These are phyloP conservation scores for Euphorbia peplus DNA, from an alignment of 345 rosid genomes.

Conservation along the genomic window DNA sequence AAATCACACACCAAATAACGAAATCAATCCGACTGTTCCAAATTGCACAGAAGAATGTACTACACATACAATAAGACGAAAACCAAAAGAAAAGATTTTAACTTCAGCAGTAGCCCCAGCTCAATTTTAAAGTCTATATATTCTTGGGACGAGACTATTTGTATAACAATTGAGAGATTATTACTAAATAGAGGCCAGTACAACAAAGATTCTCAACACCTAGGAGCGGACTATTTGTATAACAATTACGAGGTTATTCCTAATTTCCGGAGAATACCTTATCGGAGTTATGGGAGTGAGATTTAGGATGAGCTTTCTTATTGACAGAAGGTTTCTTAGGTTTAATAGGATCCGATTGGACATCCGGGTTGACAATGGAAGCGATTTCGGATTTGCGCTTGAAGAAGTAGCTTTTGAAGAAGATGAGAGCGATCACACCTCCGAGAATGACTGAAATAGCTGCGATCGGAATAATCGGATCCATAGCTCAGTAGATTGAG, in stretches of 20 bases:
- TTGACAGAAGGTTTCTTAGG: conserved; percentile 41
- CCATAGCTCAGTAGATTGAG: conserved; percentile 42
- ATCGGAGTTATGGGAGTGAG: conserved; percentile 61
- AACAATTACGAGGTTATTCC: too few species aligned
- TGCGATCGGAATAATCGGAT: conserved; percentile 45
- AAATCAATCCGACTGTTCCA: neutral
- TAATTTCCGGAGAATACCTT: too few species aligned
- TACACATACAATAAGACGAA: neutral
- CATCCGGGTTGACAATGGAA: conserved; percentile 60
- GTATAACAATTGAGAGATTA: too few species aligned
- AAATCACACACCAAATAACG: neutral
- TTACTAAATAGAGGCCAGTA: too few species aligned
- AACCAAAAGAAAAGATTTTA: too few species aligned
- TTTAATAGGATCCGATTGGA: conserved; percentile 51
- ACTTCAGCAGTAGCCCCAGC: neutral
- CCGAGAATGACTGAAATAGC: conserved; percentile 60
- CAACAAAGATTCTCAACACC: too few species aligned
- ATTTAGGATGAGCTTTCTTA: conserved; percentile 60
- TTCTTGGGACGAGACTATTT: too few species aligned
- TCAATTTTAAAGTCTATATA: too few species aligned
- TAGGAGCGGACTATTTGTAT: too few species aligned
- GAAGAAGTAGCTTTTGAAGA: conserved; percentile 73
- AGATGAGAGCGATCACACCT: conserved; percentile 57
- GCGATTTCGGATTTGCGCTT: conserved; percentile 77
- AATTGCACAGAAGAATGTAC: neutral